These are phyloP conservation scores for Suillus plorans DNA, from an alignment of 768 basidiomycete genomes.

Conservation along the genomic window DNA sequence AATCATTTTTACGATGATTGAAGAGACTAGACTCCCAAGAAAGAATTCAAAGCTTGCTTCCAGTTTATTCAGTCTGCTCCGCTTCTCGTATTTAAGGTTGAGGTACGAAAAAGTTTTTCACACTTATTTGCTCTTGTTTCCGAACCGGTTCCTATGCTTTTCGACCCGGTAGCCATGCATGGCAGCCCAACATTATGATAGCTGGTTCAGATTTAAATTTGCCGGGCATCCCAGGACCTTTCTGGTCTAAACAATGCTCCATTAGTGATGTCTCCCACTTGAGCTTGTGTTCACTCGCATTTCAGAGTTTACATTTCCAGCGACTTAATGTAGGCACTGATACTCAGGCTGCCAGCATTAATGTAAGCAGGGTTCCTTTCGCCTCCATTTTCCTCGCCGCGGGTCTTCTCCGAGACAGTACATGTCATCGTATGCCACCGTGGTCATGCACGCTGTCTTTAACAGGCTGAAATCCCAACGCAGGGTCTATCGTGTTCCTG, in stretches of 20 bases:
- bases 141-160: not conserved
- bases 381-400: not conserved
- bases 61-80: not conserved
- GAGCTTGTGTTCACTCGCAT: not conserved
- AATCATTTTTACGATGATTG: conserved; percentile 27
- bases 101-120: conserved; percentile 19
- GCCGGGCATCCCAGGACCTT: no score
- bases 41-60: not conserved
- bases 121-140: conserved; percentile 22
- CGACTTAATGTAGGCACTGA: not conserved
- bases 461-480: not conserved
- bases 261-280: not conserved
- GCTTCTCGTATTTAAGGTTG: not conserved
- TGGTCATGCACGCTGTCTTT: not conserved
- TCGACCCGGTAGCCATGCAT: no score
- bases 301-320: not conserved
- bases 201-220: no score
- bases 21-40: not conserved
- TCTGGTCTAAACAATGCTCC: no score
- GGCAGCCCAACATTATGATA: no score
- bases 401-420: not conserved
- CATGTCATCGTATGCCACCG: not conserved
- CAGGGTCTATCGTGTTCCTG: not conserved
- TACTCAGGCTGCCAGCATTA: not conserved
- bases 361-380: not conserved